phyloP scores from a whole-genome alignment of 257 asterid genomes.

The Plantago major region DNA sequence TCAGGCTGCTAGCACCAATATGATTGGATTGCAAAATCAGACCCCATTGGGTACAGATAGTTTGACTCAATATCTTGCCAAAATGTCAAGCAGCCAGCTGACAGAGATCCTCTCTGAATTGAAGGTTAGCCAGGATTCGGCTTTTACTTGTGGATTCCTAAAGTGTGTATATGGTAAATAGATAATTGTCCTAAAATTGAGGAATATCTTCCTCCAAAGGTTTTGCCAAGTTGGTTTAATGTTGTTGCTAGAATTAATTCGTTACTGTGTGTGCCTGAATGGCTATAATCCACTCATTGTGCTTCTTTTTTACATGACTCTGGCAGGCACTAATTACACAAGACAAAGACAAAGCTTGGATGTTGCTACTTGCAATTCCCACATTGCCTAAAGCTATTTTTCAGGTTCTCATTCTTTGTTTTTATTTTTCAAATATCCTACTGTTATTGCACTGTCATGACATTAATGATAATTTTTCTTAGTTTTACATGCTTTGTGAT shows the following conservation, averaged over 20 bases:
- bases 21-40: constrained; percentile 38
- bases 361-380: constrained; percentile 61
- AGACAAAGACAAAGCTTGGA: constrained; percentile 75
- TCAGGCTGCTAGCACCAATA: constrained; percentile 42
- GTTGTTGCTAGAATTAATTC: not conserved
- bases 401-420: constrained; percentile 51
- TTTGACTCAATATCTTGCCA: constrained; percentile 74
- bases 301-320: constrained; percentile 7
- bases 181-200: too few species aligned
- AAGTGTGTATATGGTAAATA: too few species aligned
- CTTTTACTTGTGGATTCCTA: constrained; percentile 2
- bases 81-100: constrained; percentile 78
- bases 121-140: constrained; percentile 47
- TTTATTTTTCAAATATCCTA: constrained; percentile 5
- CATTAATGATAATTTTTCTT: constrained; percentile 7
- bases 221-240: too few species aligned
- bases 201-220: too few species aligned
- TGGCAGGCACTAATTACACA: constrained; percentile 77
- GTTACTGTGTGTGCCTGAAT: too few species aligned
- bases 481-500: constrained; percentile 14
- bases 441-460: constrained; percentile 16
- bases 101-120: constrained; percentile 60
- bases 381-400: constrained; percentile 76
- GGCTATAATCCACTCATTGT: too few species aligned
- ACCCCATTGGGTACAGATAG: constrained; percentile 51